phyloP scores from a whole-genome alignment of 1,139 yeast species.

The Saccharomyces hybrid region DNA sequence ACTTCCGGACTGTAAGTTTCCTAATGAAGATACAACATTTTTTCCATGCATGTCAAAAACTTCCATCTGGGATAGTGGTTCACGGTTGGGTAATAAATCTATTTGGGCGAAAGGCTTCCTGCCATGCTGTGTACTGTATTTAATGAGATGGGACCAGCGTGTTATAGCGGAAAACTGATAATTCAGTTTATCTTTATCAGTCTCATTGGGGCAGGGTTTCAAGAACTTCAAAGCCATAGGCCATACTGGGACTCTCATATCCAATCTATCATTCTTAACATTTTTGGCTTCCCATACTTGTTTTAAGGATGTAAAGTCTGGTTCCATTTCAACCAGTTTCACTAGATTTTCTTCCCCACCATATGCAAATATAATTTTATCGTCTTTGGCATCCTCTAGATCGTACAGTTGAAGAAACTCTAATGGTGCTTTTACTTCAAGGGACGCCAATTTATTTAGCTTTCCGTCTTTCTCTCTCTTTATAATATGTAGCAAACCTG shows the following conservation, averaged over 20 bases:
- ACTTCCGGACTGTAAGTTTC: slow-evolving; percentile 16
- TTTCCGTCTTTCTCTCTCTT: slow-evolving; percentile 16
- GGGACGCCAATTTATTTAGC: slow-evolving; percentile 14
- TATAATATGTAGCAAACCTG: slow-evolving; percentile 45
- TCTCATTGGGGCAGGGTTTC: slow-evolving; percentile 23
- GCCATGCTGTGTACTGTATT: slow-evolving; percentile 53
- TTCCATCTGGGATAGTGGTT: slow-evolving; percentile 22
- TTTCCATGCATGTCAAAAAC: slow-evolving; percentile 6
- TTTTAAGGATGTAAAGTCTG: slow-evolving; percentile 19
- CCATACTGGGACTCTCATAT: slow-evolving; percentile 63
- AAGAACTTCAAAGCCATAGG: slow-evolving; percentile 36
- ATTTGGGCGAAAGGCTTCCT: slow-evolving; percentile 43
- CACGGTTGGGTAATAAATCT: slow-evolving; percentile 34
- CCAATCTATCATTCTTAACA: slow-evolving; percentile 59
- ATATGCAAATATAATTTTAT: slow-evolving; percentile 46
- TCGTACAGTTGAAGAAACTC: slow-evolving; percentile 41
- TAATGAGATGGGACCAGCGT: slow-evolving; percentile 37
- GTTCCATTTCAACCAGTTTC: slow-evolving; percentile 41
- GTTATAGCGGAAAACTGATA: slow-evolving; percentile 54
- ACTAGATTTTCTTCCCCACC: slow-evolving; percentile 73
- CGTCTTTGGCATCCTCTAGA: slow-evolving; percentile 34
- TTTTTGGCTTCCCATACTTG: slow-evolving; percentile 53
- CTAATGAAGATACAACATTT: slow-evolving; percentile 13
- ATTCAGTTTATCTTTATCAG: slow-evolving; percentile 23
- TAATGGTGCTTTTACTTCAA: slow-evolving; percentile 35